These are phyloP conservation scores for Lobosporangium transversale DNA, from an alignment of 192 early-diverging fungal species.

Conservation along the genomic window DNA sequence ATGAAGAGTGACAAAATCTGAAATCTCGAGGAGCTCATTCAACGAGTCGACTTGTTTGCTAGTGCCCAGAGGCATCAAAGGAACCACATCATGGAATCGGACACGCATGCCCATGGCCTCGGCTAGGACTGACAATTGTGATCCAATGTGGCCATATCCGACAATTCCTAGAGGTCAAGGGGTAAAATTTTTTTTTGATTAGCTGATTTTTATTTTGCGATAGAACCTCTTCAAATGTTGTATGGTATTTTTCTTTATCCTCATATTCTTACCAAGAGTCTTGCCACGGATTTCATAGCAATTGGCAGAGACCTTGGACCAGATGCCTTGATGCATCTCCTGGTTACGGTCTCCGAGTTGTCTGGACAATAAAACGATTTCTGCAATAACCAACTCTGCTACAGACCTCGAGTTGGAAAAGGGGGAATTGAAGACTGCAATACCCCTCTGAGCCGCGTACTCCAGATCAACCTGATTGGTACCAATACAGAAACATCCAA, in stretches of 20 bases:
- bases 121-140: slow-evolving; percentile 95
- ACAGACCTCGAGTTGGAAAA: slow-evolving; percentile 97
- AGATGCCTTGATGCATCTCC: slow-evolving; percentile 92
- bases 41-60: slow-evolving; percentile 76
- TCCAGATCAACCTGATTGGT: slow-evolving; percentile 84
- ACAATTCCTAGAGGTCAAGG: slow-evolving; percentile 76
- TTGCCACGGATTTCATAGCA: slow-evolving; percentile 98
- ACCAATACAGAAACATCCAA: slow-evolving; percentile 60
- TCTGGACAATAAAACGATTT: slow-evolving; percentile 90
- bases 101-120: slow-evolving; percentile 97
- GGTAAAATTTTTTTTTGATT: not conserved
- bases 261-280: slow-evolving; percentile 75
- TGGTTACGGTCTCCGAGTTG: slow-evolving; percentile 94
- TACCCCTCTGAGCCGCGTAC: slow-evolving; percentile 85
- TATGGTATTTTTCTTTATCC: too few species aligned
- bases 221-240: too few species aligned
- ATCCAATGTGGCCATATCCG: slow-evolving; percentile 99
- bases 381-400: slow-evolving; percentile 95
- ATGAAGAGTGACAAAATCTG: slow-evolving; percentile 96
- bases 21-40: slow-evolving; percentile 78
- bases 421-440: slow-evolving; percentile 98
- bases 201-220: not conserved
- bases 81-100: slow-evolving; percentile 90
- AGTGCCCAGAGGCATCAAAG: slow-evolving; percentile 92
- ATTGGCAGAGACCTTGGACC: slow-evolving; percentile 89